These are phyloP conservation scores for Quercus agrifolia DNA, from an alignment of 306 rosid species.

Conservation along the genomic window DNA sequence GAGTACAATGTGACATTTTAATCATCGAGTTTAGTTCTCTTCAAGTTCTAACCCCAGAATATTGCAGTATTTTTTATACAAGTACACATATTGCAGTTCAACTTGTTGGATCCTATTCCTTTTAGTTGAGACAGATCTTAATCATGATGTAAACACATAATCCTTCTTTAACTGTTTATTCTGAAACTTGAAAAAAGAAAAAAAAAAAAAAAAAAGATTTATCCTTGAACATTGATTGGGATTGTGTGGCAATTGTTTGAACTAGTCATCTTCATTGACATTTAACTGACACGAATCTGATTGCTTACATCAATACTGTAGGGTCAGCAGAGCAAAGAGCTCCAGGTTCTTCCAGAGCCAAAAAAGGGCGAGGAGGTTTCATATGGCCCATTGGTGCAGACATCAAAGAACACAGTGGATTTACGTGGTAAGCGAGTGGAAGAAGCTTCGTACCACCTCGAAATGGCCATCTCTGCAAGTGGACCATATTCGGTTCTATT, in stretches of 20 bases:
- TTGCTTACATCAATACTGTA: constrained; percentile 19
- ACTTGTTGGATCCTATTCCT: neutral
- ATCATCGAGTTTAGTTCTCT: neutral
- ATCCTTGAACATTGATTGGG: too few relatives aligned
- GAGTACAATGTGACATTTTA: neutral
- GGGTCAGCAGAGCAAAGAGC: constrained; percentile 39
- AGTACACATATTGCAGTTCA: neutral
- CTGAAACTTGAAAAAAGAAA: too few relatives aligned
- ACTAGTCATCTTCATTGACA: neutral
- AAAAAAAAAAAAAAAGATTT: too few relatives aligned
- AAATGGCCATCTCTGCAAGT: constrained; percentile 58
- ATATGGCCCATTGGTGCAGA: constrained; percentile 67
- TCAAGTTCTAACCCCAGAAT: neutral
- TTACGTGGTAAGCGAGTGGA: constrained; percentile 81
- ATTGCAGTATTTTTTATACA: neutral
- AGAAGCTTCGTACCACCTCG: constrained; percentile 76
- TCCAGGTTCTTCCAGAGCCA: constrained; percentile 22
- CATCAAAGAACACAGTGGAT: constrained; percentile 84
- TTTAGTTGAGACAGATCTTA: neutral
- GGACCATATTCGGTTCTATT: constrained; percentile 76
- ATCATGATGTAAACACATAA: too few relatives aligned
- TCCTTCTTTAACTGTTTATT: too few relatives aligned
- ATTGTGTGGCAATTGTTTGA: neutral
- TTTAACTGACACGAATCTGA: neutral
- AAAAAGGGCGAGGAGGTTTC: constrained; percentile 37